These are phyloP conservation scores for Eleusine coracana DNA, from an alignment of 176 grass and related monocot species.

Conservation along the genomic window DNA sequence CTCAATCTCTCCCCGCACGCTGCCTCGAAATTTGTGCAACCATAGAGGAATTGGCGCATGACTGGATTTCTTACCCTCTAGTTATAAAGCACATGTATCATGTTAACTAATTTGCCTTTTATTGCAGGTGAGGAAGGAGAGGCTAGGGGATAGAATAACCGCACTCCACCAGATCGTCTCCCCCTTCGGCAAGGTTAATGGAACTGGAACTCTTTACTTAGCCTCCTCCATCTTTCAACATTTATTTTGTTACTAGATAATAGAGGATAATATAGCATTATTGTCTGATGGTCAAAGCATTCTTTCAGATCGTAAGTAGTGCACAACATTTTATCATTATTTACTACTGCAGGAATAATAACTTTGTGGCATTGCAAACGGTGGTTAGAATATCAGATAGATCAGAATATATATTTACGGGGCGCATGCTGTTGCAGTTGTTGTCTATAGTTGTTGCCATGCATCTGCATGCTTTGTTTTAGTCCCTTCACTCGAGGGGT, in stretches of 20 bases:
- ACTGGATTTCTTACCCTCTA: slow-evolving; percentile 10
- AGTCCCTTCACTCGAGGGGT: slow-evolving; percentile 49
- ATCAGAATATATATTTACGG: background rate
- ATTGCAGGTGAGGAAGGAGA: slow-evolving; percentile 92
- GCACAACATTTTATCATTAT: background rate
- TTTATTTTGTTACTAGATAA: background rate
- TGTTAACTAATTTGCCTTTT: background rate
- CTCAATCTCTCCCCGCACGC: background rate
- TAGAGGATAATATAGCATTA: background rate
- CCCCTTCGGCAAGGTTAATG: slow-evolving; percentile 86
- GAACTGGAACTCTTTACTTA: background rate
- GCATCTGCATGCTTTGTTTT: slow-evolving; percentile 27
- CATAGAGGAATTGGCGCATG: background rate
- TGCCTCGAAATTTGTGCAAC: slow-evolving; percentile 29
- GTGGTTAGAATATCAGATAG: background rate
- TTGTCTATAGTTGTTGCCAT: slow-evolving; percentile 50
- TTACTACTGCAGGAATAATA: background rate
- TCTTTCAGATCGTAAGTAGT: background rate
- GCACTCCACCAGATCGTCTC: slow-evolving; percentile 92
- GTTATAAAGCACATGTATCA: background rate
- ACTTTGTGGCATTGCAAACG: background rate
- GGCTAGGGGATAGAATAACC: slow-evolving; percentile 88
- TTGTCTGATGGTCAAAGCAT: background rate
- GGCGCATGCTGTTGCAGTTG: slow-evolving; percentile 22
- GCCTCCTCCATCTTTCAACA: background rate